A percentile compares a stretch with the other conserved stretches of the same genome.
These are phyloP conservation scores for Aspergillus phoenicis DNA, from an alignment of 2,329 filamentous ascomycete species.

Conservation along the genomic window DNA sequence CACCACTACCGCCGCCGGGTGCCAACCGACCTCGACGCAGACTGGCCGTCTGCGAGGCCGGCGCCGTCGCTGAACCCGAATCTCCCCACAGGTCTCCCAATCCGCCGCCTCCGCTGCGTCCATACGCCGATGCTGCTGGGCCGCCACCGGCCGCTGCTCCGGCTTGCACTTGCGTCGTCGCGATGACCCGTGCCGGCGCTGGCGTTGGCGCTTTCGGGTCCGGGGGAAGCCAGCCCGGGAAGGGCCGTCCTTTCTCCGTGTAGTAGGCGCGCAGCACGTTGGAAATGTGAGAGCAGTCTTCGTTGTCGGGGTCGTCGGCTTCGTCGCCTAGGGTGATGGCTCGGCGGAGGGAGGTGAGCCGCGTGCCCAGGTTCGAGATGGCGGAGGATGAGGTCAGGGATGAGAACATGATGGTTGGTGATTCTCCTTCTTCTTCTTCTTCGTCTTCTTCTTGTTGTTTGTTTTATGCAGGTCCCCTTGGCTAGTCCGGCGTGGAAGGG, in stretches of 20 bases:
- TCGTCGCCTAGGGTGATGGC: constrained; percentile 47
- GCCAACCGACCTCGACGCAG: constrained; percentile 38
- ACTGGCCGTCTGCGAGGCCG: constrained; percentile 41
- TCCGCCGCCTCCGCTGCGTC: constrained; percentile 43
- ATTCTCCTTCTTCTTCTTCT: no score
- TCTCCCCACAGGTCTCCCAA: constrained; percentile 64
- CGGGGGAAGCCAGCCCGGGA: constrained; percentile 84
- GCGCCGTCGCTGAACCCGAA: constrained; percentile 34
- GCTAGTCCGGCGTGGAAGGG: not conserved
- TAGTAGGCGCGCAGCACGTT: constrained; percentile 93
- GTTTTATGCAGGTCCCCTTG: no score
- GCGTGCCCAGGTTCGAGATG: constrained; percentile 58
- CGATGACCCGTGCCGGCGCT: constrained; percentile 48
- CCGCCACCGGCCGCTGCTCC: constrained; percentile 30
- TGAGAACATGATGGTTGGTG: constrained; percentile 57
- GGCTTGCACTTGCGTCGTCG: constrained; percentile 57
- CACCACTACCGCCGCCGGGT: constrained; percentile 17
- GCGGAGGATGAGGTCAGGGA: constrained; percentile 55
- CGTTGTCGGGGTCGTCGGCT: constrained; percentile 48
- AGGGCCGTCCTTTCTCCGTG: constrained; percentile 77
- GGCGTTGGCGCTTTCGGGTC: constrained; percentile 76
- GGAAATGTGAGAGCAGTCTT: constrained; percentile 94
- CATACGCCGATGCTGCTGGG: constrained; percentile 32
- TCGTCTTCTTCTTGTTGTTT: no score
- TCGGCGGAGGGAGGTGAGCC: constrained; percentile 51